Evolutionary conservation across 2,329 filamentous ascomycete genomes (phyloP), one percentile per base, ranked within the genome.

Genomic region (Coniochaeta pulveracea): DNA sequence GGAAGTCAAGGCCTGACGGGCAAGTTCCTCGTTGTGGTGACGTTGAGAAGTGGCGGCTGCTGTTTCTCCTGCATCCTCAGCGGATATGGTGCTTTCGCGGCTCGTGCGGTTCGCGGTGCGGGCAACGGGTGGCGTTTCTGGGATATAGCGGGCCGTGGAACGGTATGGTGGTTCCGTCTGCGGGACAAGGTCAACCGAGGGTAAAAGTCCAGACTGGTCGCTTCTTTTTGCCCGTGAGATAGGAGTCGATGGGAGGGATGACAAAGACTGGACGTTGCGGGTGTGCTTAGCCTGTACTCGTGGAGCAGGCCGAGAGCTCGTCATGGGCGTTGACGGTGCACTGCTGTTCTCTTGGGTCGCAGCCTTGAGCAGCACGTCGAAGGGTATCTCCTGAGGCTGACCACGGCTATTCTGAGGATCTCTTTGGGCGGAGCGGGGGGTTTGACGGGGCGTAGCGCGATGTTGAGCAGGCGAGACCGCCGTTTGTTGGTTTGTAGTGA

Each of bases 1-100:
- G 1, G 48, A 47, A 7, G 68, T 59, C 10, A 74, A 46, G 1
- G 69, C 69, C 37, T 71, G 65, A 4, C 69, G 61, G 1, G 66
- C 67, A 16, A 74, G 57, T 45, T 74, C 69, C 44, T 67, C 72
- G 34, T 68, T 71, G 37, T 76, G 28, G 7, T 31, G 28, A n/a
- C 22, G 28, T 3, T 19, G 28, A 4, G 21, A 23, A n/a, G 21
- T 23, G 21, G 18, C 15, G 15, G 22, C 9, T 3, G 28, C 28
- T 6, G 22, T 57, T 45, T 74, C 69, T 44, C 67, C 72, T 33
- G 68, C 71, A 37, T 76, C 69, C 36, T 63, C 69, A 14, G 73
- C 79, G 1, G 85, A 91, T 31, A 91, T 86, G 2, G 85, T 93
- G 58, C 83, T 89, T 53, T 93, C 85, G 38, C 84, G 76, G 53